A percentile compares a stretch with the other conserved stretches of the same genome.
Conservation (phyloP, 169 alveolate species). For the Cryptosporidium muris region DNA sequence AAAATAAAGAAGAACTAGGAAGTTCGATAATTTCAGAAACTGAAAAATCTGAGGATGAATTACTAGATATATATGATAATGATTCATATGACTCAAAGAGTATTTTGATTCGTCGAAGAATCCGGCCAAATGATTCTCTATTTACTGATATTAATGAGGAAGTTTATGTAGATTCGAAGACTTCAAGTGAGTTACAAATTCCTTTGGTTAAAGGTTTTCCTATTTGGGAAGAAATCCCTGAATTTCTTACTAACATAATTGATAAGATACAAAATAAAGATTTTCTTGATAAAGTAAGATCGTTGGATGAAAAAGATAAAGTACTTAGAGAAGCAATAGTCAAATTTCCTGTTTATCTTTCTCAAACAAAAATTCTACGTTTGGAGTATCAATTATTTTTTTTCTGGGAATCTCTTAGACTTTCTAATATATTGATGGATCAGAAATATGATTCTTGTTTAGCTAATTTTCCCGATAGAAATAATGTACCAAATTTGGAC, state of each 20-base stretch:
- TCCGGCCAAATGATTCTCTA: conserved; percentile 60
- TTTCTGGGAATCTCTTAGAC: conserved; percentile 47
- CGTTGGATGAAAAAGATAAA: not conserved
- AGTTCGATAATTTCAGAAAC: too few species aligned
- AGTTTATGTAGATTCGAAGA: conserved; percentile 7
- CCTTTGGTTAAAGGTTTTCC: conserved; percentile 14
- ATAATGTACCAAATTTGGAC: conserved; percentile 8
- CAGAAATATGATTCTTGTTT: conserved; percentile 3
- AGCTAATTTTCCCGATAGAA: conserved; percentile 53
- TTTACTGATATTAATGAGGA: conserved; percentile 22
- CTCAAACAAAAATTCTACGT: conserved; percentile 63
- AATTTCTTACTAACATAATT: conserved; percentile 1
- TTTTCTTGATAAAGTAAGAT: conserved; percentile 1
- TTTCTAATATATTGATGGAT: conserved; percentile 21
- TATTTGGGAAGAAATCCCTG: not conserved
- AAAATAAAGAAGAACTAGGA: not conserved
- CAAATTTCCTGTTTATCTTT: conserved; percentile 51
- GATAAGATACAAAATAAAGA: not conserved
- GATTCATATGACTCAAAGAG: conserved; percentile 38
- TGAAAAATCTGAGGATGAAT: not conserved
- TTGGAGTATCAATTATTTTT: conserved; percentile 22
- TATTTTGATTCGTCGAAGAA: conserved; percentile 14
- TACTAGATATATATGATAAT: not conserved
- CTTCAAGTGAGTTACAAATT: not conserved
- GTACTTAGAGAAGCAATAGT: conserved; percentile 18